Conservation (phyloP, 2,329 filamentous ascomycete genomes). For the Hymenoscyphus occultus region DNA sequence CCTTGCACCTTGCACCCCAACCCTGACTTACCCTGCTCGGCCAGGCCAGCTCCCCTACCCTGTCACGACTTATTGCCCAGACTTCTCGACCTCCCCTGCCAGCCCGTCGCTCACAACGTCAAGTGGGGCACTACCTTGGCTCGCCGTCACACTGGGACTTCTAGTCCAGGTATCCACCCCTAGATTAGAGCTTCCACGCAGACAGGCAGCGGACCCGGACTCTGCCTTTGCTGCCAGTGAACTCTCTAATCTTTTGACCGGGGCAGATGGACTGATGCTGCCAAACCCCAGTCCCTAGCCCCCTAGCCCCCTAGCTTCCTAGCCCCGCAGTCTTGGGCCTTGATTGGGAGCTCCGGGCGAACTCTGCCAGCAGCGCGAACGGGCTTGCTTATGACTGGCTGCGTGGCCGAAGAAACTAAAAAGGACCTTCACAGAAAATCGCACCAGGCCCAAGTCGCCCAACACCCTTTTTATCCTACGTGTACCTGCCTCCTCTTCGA, state of each 20-base stretch:
- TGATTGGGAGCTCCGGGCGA: constrained; percentile 8
- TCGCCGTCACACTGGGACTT: constrained; percentile 1
- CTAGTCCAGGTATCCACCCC: background rate
- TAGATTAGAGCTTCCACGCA: constrained; percentile 5
- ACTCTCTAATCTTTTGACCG: background rate
- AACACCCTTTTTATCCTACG: constrained; percentile 28
- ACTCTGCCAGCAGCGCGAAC: constrained; percentile 5
- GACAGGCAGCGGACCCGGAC: constrained; percentile 2
- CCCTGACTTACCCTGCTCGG: background rate
- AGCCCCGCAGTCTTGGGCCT: background rate
- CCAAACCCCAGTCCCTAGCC: background rate
- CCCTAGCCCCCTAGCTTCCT: constrained; percentile 1
- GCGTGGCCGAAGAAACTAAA: constrained; percentile 4
- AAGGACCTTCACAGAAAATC: constrained; percentile 8
- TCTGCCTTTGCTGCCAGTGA: background rate
- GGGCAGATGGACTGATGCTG: constrained; percentile 2
- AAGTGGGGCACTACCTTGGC: background rate
- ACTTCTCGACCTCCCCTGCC: background rate
- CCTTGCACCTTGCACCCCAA: background rate
- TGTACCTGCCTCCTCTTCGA: constrained; percentile 26
- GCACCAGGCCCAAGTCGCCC: constrained; percentile 10
- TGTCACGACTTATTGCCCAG: background rate
- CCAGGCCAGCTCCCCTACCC: background rate
- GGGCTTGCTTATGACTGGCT: constrained; percentile 10
- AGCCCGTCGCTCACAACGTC: constrained; percentile 4